Conservation (phyloP, 2,329 filamentous ascomycete species). For the Trichoderma endophyticum region DNA sequence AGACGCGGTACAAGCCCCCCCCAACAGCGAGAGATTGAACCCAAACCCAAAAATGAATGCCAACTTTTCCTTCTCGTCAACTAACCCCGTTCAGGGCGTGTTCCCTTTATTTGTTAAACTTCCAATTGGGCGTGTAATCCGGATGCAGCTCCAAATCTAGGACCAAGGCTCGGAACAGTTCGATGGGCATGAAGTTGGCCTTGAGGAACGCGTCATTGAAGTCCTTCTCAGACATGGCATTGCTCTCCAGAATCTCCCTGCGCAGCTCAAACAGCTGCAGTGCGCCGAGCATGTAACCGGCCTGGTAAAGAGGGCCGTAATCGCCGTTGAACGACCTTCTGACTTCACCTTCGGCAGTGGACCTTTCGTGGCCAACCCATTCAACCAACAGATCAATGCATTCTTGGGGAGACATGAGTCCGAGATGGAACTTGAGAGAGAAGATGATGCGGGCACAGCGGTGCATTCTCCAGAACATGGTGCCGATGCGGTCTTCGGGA, state of each 20-base stretch:
- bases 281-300: conserved; percentile 58
- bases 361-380: conserved; percentile 56
- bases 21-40: not conserved
- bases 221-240: conserved; percentile 45
- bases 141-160: conserved; percentile 38
- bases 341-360: conserved; percentile 59
- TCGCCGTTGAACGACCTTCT: conserved; percentile 53
- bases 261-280: conserved; percentile 53
- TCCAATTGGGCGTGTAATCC: conserved; percentile 49
- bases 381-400: conserved; percentile 57
- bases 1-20: not conserved
- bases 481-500: conserved; percentile 53
- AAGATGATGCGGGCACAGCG: conserved; percentile 58
- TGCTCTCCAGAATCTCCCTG: conserved; percentile 43
- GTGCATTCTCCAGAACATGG: conserved; percentile 62
- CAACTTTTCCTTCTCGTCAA: conserved; percentile 1
- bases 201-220: conserved; percentile 54
- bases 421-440: conserved; percentile 56
- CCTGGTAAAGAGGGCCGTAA: conserved; percentile 57
- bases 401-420: conserved; percentile 49
- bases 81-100: not conserved
- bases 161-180: conserved; percentile 50
- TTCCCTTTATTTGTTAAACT: conserved; percentile 39
- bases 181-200: conserved; percentile 53
- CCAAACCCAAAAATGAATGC: not conserved